phyloP scores from a whole-genome alignment of 495 filamentous ascomycete genomes.

The Aspergillus olivimuriae region DNA sequence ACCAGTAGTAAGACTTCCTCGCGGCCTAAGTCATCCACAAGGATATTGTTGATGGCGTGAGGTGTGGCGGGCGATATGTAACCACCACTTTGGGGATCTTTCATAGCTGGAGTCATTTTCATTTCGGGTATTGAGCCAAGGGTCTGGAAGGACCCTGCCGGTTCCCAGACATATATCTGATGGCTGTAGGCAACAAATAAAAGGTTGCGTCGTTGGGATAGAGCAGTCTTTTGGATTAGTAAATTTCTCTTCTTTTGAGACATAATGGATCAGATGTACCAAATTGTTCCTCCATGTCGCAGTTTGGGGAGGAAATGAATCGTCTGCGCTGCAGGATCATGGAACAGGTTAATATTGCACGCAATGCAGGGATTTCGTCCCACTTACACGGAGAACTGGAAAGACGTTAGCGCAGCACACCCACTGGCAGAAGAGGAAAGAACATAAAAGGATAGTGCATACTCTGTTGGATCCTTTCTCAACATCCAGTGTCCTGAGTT shows the following conservation, averaged over 20 bases:
- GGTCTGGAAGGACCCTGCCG: constrained; percentile 56
- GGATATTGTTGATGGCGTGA: constrained; percentile 73
- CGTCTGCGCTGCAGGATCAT: constrained; percentile 19
- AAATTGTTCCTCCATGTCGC: constrained; percentile 47
- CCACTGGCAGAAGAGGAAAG: background rate
- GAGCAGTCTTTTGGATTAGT: constrained; percentile 46
- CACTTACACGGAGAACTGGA: constrained; percentile 20
- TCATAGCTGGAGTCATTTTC: constrained; percentile 57
- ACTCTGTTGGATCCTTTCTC: constrained; percentile 30
- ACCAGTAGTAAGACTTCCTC: constrained; percentile 72
- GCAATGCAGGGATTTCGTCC: constrained; percentile 2
- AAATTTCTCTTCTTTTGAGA: too few species aligned
- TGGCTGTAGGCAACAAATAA: constrained; percentile 72
- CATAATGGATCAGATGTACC: too few species aligned
- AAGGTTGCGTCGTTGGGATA: constrained; percentile 56
- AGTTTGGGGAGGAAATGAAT: constrained; percentile 22
- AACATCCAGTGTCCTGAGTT: constrained; percentile 26
- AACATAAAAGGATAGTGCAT: constrained; percentile 9
- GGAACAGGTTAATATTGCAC: background rate
- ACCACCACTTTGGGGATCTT: constrained; percentile 39
- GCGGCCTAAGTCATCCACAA: constrained; percentile 71
- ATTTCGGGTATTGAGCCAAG: constrained; percentile 56
- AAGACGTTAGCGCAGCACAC: too few species aligned
- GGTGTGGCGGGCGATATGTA: constrained; percentile 50
- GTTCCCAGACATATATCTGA: constrained; percentile 68